phyloP scores from a whole-genome alignment of 2,329 filamentous ascomycete species.

The Fusarium burgessii region DNA sequence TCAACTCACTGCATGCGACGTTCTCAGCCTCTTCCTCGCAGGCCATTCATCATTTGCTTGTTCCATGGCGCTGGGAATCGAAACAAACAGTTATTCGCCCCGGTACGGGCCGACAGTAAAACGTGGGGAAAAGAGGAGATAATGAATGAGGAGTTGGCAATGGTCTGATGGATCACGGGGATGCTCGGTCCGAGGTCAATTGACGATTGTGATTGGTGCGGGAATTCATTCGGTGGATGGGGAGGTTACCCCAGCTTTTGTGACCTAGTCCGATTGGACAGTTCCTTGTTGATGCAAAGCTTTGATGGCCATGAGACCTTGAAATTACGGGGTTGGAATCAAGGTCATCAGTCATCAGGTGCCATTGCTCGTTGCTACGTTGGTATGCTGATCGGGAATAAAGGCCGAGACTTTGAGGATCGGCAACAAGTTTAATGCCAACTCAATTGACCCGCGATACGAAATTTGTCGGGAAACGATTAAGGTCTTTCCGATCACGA shows the following conservation, averaged over 20 bases:
- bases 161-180: constrained; percentile 26
- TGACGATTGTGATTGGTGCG: constrained; percentile 30
- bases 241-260: constrained; percentile 21
- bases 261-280: constrained; percentile 8
- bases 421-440: background rate
- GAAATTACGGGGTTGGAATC: background rate
- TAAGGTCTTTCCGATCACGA: background rate
- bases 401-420: background rate
- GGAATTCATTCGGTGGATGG: constrained; percentile 1
- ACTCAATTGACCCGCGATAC: background rate
- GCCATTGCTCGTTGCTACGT: background rate
- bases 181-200: constrained; percentile 28
- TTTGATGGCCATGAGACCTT: constrained; percentile 28
- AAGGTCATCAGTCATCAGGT: background rate
- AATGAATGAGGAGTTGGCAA: constrained; percentile 22
- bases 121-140: constrained; percentile 37
- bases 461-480: background rate
- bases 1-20: constrained; percentile 56
- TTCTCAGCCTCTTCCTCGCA: constrained; percentile 55
- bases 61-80: constrained; percentile 42
- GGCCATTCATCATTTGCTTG: constrained; percentile 48
- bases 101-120: constrained; percentile 49
- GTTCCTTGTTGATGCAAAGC: constrained; percentile 14
- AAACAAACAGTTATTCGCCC: constrained; percentile 39
- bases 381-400: background rate